These are phyloP conservation scores for Phytopythium boreale DNA, from an alignment of 352 stramenopile species.

Conservation along the genomic window DNA sequence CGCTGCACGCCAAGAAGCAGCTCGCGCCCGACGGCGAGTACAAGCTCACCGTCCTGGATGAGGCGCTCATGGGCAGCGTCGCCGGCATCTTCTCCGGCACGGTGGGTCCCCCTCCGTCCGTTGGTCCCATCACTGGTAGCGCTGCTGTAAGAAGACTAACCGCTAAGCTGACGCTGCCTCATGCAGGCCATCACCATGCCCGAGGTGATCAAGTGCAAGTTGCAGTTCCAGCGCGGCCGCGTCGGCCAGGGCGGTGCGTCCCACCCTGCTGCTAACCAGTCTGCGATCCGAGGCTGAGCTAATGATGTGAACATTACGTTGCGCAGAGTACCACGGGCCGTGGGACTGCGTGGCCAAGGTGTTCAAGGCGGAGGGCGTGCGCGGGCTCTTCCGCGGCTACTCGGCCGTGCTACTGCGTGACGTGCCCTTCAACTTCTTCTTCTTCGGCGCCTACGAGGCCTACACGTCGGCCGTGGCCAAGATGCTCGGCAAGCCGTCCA, in stretches of 20 bases:
- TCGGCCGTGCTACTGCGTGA: constrained; percentile 80
- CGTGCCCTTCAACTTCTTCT: constrained; percentile 90
- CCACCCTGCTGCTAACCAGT: not conserved
- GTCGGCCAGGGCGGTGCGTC: constrained; percentile 53
- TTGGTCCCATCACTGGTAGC: not conserved
- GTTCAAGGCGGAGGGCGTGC: constrained; percentile 50
- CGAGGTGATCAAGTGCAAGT: constrained; percentile 86
- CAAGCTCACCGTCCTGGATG: constrained; percentile 73
- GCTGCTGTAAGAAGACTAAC: not conserved
- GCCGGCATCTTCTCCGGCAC: constrained; percentile 84
- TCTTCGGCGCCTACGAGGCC: constrained; percentile 84
- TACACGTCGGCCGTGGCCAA: constrained; percentile 53
- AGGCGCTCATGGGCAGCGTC: constrained; percentile 79
- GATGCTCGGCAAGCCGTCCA: constrained; percentile 52
- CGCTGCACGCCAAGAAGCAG: constrained; percentile 45
- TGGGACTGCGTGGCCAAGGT: constrained; percentile 71
- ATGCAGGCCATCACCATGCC: constrained; percentile 75
- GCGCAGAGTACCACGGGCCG: constrained; percentile 56
- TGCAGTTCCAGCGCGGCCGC: constrained; percentile 72
- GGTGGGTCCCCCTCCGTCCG: constrained; percentile 20
- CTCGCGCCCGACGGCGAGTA: constrained; percentile 37
- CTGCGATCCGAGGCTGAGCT: not conserved
- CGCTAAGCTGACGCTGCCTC: not conserved
- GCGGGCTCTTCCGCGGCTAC: constrained; percentile 78
- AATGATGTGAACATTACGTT: not conserved